Evolutionary conservation across 306 rosid genomes (phyloP).

Genomic region (Fragaria ananassa): DNA sequence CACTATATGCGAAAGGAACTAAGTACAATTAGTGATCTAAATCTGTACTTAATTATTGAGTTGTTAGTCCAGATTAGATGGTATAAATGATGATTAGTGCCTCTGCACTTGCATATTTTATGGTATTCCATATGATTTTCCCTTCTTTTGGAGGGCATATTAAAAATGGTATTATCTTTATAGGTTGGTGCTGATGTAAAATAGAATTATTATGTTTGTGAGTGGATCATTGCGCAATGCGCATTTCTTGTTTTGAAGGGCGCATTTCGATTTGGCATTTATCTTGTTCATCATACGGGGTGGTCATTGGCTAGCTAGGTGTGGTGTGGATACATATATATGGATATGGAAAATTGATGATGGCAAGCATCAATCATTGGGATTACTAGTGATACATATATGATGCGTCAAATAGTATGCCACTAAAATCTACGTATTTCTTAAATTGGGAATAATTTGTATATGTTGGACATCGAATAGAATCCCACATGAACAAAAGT

Average conservation of each 20-base stretch:
- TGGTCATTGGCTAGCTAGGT: slow-evolving; percentile 6
- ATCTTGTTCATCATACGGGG: neutral
- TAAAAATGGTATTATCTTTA: neutral
- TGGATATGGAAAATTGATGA: slow-evolving; percentile 9
- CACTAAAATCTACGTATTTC: neutral
- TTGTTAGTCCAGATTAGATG: slow-evolving; percentile 5
- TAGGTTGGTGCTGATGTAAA: neutral
- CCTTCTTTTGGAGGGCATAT: neutral
- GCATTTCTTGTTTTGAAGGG: neutral
- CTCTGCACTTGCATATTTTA: neutral
- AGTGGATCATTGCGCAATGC: slow-evolving; percentile 19
- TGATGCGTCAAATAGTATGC: slow-evolving; percentile 4
- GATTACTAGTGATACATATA: slow-evolving; percentile 9
- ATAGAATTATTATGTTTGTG: neutral
- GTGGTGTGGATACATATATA: slow-evolving; percentile 4
- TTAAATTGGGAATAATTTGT: neutral
- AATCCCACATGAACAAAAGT: neutral
- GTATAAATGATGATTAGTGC: slow-evolving; percentile 2
- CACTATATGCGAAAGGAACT: neutral
- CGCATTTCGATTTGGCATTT: neutral
- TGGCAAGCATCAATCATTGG: slow-evolving; percentile 30
- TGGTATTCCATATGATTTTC: neutral
- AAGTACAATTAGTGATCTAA: neutral
- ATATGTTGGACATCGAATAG: neutral
- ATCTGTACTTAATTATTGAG: neutral